These are phyloP conservation scores for Polytrichum commune DNA, from an alignment of 225 moss, liverwort and hornwort species.

Conservation along the genomic window DNA sequence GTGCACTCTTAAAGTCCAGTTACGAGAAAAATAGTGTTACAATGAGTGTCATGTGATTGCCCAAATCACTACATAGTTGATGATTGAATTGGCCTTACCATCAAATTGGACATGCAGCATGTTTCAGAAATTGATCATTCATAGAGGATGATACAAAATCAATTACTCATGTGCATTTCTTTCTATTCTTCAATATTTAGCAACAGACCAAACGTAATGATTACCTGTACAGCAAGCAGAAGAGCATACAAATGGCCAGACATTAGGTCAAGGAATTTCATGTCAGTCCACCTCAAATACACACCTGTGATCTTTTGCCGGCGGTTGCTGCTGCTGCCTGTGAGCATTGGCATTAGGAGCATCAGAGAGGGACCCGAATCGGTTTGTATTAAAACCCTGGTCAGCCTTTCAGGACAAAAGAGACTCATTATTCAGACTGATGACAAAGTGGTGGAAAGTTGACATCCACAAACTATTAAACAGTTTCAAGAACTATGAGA, in stretches of 20 bases:
- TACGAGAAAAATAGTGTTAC: too few species aligned
- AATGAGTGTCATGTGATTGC: too few species aligned
- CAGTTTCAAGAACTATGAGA: too few species aligned
- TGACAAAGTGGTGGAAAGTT: too few species aligned
- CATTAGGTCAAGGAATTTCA: too few species aligned
- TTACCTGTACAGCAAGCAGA: not conserved
- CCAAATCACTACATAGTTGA: too few species aligned
- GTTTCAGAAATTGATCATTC: not conserved
- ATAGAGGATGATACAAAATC: slow-evolving; percentile 5
- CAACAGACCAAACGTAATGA: too few species aligned
- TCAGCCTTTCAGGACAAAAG: too few species aligned
- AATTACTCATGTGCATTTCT: not conserved
- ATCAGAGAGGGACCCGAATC: slow-evolving; percentile 40
- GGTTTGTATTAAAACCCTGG: slow-evolving; percentile 46
- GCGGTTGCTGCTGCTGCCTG: slow-evolving; percentile 43
- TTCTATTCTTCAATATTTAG: too few species aligned
- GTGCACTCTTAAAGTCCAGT: not conserved
- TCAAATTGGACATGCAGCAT: not conserved
- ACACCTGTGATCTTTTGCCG: slow-evolving; percentile 75
- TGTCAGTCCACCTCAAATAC: slow-evolving; percentile 4
- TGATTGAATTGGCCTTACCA: not conserved
- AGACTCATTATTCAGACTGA: too few species aligned
- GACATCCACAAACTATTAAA: too few species aligned
- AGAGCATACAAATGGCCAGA: too few species aligned
- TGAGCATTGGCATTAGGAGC: slow-evolving; percentile 25